These are phyloP conservation scores for Quercus bicolor DNA, from an alignment of 306 rosid species.

Conservation along the genomic window DNA sequence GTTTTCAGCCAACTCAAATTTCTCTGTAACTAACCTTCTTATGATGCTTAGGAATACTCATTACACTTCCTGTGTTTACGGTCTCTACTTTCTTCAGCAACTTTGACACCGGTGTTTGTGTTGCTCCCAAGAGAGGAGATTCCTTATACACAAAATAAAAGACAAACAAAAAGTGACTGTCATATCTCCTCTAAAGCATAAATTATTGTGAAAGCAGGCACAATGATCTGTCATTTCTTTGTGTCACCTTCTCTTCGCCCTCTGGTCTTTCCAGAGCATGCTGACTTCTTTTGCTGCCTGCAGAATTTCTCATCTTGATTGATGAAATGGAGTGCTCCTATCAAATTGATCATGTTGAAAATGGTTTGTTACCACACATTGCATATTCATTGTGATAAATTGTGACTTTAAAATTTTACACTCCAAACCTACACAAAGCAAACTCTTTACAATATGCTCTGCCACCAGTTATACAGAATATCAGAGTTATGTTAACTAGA, in stretches of 20 bases:
- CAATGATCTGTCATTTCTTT: slow-evolving; percentile 19
- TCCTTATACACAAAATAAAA: slow-evolving; percentile 47
- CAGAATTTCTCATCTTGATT: slow-evolving; percentile 55
- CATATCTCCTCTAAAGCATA: slow-evolving; percentile 8
- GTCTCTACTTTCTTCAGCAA: slow-evolving; percentile 71
- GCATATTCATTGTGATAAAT: not conserved
- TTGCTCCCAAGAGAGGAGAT: slow-evolving; percentile 52
- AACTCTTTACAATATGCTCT: not conserved
- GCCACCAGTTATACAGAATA: not conserved
- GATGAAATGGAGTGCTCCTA: slow-evolving; percentile 73
- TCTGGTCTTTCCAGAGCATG: slow-evolving; percentile 41
- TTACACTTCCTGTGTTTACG: slow-evolving; percentile 52
- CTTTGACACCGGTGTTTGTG: slow-evolving; percentile 74
- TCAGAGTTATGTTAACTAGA: not conserved
- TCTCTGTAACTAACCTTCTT: slow-evolving; percentile 52
- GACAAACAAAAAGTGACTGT: slow-evolving; percentile 10
- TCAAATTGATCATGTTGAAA: not conserved
- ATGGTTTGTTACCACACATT: not conserved
- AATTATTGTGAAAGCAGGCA: slow-evolving; percentile 19
- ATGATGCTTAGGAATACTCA: slow-evolving; percentile 75
- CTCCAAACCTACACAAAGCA: not conserved
- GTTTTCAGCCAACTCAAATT: not conserved
- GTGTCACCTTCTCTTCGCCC: slow-evolving; percentile 34
- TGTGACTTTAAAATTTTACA: not conserved
- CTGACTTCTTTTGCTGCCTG: slow-evolving; percentile 52